A percentile compares a stretch with the other conserved stretches of the same genome.
Conservation (phyloP, 2,329 filamentous ascomycete species). For the Aureobasidium sp. region DNA sequence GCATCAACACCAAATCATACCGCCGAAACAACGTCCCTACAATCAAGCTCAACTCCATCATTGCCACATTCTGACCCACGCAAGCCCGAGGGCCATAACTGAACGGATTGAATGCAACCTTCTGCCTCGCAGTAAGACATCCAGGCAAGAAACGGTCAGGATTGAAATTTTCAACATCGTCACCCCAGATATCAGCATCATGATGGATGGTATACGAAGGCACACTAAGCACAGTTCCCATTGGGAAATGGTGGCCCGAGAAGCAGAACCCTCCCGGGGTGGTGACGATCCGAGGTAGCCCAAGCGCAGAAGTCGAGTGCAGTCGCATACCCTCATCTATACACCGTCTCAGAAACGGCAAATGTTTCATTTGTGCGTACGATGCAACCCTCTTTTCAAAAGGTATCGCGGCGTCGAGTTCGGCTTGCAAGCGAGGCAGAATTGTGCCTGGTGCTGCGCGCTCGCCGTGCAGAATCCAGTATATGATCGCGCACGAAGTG, state of each 20-base stretch:
- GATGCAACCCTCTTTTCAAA: conserved; percentile 19
- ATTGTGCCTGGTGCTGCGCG: conserved; percentile 25
- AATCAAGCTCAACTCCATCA: conserved; percentile 37
- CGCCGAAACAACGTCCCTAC: conserved; percentile 32
- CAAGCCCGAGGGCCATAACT: conserved; percentile 38
- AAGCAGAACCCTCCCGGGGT: conserved; percentile 23
- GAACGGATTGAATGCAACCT: conserved; percentile 36
- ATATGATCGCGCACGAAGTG: conserved; percentile 25
- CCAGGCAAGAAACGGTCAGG: conserved; percentile 38
- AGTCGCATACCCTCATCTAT: conserved; percentile 29
- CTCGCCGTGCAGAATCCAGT: conserved; percentile 23
- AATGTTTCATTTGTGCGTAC: conserved; percentile 23
- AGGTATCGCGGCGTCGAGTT: conserved; percentile 25
- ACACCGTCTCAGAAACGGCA: conserved; percentile 27
- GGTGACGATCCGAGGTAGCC: conserved; percentile 23
- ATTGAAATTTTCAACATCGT: conserved; percentile 34
- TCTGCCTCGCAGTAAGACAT: conserved; percentile 31
- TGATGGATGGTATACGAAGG: conserved; percentile 38
- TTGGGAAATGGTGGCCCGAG: conserved; percentile 20
- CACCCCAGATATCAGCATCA: conserved; percentile 36
- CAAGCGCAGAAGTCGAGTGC: conserved; percentile 27
- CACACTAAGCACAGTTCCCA: conserved; percentile 33
- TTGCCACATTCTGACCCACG: conserved; percentile 37
- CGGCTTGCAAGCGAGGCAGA: conserved; percentile 24
- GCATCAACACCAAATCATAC: conserved; percentile 32